Base-by-base conservation (phyloP, 176 grass and related monocot genomes). In the Bothriochloa decipiens region DNA sequence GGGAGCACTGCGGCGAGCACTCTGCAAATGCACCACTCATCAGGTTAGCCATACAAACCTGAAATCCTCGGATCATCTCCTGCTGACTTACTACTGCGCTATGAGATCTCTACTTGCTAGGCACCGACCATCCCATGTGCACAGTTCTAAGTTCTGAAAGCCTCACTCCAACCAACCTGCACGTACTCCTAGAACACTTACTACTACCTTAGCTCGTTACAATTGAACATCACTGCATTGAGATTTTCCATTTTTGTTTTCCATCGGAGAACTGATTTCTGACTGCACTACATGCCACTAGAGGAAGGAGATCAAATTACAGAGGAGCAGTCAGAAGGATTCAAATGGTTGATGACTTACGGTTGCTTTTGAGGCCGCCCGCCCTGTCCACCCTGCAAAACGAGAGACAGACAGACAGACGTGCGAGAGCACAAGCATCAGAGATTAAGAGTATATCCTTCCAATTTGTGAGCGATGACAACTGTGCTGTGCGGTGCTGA, bases 1-100 rank as follows among this genome's bases (percentile, higher is more conserved):
- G 67, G 7, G 53, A 53, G 84, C 92, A 94, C 78, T 78, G 32
- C 2, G 83, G 75, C 45, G 61, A 27, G 74, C 92, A 94, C 80
- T 94, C 92, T 93, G 74, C 47, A 68, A 32, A 32, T 32, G 29
- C 29, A 32, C 29, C 29, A 32, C 29, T 32, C 29, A 32, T 32
- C 29, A 32, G 29, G 29, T 32, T 32, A 32, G 29, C 29, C 29
- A 32, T 32, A 32, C 29, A 32, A 32, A 32, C 29, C 29, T 32
- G 29, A 32, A 32, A 32, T 32, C 29, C 29, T 1, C 29, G 29
- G 29, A 32, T 32, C 29, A 32, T 32, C 29, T 32, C 29, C 29
- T 32, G 2, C 29, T 32, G 29, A 32, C 29, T 32, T 32, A 32
- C 29, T 32, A 32, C 29, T 32, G 29, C 29, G 29, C 29, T 32